phyloP scores from a whole-genome alignment of 2,329 filamentous ascomycete genomes.

The Cercospora sp. region DNA sequence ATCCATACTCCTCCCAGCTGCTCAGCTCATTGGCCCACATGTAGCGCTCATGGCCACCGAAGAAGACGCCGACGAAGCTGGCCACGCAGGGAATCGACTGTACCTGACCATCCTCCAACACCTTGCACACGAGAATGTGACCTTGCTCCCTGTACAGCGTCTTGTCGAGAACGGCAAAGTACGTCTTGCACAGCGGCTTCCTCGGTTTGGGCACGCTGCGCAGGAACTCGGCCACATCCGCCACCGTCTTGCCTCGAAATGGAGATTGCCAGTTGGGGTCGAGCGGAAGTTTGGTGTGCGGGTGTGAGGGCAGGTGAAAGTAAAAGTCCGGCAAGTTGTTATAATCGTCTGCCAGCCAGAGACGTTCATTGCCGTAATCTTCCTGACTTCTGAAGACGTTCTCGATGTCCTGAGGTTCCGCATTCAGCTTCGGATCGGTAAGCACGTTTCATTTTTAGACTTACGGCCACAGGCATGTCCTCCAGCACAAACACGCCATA shows the following conservation, averaged over 20 bases:
- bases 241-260: background rate
- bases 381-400: background rate
- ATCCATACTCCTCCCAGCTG: background rate
- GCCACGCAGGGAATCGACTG: background rate
- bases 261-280: background rate
- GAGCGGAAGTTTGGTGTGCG: background rate
- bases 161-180: background rate
- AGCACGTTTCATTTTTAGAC: too few species aligned
- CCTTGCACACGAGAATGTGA: background rate
- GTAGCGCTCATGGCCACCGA: background rate
- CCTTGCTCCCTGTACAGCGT: background rate
- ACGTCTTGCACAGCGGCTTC: background rate
- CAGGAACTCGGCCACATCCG: background rate
- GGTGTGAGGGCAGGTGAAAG: too few species aligned
- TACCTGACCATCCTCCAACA: background rate
- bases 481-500: background rate
- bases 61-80: background rate
- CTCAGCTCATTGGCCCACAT: background rate
- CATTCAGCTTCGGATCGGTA: too few species aligned
- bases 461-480: background rate
- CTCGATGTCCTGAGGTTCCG: background rate
- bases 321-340: background rate
- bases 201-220: background rate
- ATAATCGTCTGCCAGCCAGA: background rate
- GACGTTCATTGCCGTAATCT: background rate